Percentiles rank a stretch among this genome's conserved stretches.
Evolutionary conservation across 768 basidiomycete species (phyloP).

Genomic region (Cubamyces sp.): DNA sequence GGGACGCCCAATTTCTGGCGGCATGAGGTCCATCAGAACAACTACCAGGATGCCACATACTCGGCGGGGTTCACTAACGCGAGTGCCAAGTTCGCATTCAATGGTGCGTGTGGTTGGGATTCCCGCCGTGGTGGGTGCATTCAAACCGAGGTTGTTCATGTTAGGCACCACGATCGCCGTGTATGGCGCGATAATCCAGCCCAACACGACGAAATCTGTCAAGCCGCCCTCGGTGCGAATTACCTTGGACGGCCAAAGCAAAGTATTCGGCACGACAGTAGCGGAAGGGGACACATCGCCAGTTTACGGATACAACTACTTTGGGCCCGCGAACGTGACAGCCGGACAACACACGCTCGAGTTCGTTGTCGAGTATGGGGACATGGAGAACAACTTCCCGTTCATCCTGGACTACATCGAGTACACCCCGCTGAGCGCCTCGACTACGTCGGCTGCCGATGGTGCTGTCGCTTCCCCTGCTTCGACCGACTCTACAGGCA

Average conservation of each 20-base stretch:
- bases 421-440: neutral
- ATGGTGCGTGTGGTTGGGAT: neutral
- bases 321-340: neutral
- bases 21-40: neutral
- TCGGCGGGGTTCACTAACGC: neutral
- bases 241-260: too few relatives aligned
- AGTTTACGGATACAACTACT: too few relatives aligned
- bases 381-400: neutral
- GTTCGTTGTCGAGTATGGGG: neutral
- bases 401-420: conserved; percentile 9
- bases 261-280: too few relatives aligned
- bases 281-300: too few relatives aligned
- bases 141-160: too few relatives aligned
- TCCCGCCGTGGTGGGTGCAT: too few relatives aligned
- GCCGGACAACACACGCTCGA: neutral
- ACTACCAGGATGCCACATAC: neutral
- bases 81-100: neutral
- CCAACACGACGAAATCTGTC: too few relatives aligned
- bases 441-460: neutral
- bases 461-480: neutral
- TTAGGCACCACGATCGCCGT: neutral
- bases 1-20: neutral
- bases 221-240: too few relatives aligned
- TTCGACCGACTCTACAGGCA: neutral
- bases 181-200: neutral